A percentile compares a stretch with the other conserved stretches of the same genome.
These are phyloP conservation scores for Blyttiomyces sp. DNA, from an alignment of 371 early-diverging fungal genomes.

Conservation along the genomic window DNA sequence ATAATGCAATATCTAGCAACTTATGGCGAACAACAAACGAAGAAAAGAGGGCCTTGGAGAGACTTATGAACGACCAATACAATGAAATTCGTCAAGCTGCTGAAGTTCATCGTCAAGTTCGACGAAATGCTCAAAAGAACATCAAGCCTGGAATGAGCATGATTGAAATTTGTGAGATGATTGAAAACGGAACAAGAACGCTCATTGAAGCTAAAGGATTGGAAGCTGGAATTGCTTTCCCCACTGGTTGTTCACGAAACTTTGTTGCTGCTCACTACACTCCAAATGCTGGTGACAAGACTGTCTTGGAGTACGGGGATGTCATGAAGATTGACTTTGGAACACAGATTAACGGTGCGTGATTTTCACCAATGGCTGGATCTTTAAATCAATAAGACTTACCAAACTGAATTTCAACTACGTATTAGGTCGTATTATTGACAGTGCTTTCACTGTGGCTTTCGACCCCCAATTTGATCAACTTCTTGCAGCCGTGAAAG, in stretches of 20 bases:
- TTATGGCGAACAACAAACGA: slow-evolving; percentile 44
- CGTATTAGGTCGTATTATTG: slow-evolving; percentile 80
- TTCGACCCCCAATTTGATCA: slow-evolving; percentile 93
- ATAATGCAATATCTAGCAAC: slow-evolving; percentile 38
- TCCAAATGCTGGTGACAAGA: slow-evolving; percentile 95
- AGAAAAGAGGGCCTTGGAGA: slow-evolving; percentile 44
- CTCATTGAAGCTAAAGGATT: slow-evolving; percentile 89
- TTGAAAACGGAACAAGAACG: slow-evolving; percentile 93
- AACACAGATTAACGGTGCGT: slow-evolving; percentile 90
- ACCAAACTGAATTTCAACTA: neutral
- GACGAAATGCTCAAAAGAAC: slow-evolving; percentile 74
- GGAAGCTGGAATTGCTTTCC: slow-evolving; percentile 96
- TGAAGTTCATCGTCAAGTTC: slow-evolving; percentile 85
- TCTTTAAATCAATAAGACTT: neutral
- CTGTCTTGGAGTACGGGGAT: slow-evolving; percentile 88
- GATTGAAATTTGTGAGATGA: slow-evolving; percentile 88
- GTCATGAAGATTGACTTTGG: slow-evolving; percentile 99
- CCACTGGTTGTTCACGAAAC: slow-evolving; percentile 98
- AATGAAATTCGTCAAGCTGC: slow-evolving; percentile 87
- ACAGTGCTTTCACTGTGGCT: slow-evolving; percentile 96
- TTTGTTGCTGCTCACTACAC: slow-evolving; percentile 99
- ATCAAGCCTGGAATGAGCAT: slow-evolving; percentile 97
- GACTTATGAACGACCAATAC: slow-evolving; percentile 33
- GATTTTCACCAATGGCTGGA: neutral
- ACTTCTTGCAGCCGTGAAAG: slow-evolving; percentile 89